Conservation (phyloP, 148 eudicot species). For the Beta vulgaris region DNA sequence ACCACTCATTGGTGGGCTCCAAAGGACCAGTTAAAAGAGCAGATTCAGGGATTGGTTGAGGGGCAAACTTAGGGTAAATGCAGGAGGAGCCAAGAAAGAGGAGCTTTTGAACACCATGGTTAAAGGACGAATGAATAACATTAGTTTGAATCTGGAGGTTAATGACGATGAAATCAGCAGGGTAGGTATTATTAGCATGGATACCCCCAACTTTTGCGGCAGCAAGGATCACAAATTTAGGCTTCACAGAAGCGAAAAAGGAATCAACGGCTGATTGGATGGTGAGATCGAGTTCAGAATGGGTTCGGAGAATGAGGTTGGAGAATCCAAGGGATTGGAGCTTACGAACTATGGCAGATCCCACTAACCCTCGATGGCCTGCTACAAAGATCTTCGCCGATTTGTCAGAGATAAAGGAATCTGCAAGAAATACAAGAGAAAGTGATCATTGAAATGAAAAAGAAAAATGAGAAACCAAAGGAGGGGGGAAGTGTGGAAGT, state of each 20-base stretch:
- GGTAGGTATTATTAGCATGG: slow-evolving; percentile 93
- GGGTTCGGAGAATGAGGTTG: slow-evolving; percentile 66
- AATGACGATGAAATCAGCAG: slow-evolving; percentile 83
- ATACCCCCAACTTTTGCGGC: slow-evolving; percentile 99
- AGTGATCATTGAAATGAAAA: not conserved
- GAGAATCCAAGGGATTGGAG: slow-evolving; percentile 55
- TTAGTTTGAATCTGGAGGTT: slow-evolving; percentile 94
- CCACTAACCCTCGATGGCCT: slow-evolving; percentile 94
- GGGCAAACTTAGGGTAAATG: slow-evolving; percentile 94
- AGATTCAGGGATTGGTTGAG: slow-evolving; percentile 82
- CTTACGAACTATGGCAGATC: slow-evolving; percentile 76
- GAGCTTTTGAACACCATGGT: slow-evolving; percentile 59
- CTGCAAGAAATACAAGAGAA: slow-evolving; percentile 14
- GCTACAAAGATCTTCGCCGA: slow-evolving; percentile 81
- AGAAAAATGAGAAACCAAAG: not conserved
- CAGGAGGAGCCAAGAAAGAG: slow-evolving; percentile 90
- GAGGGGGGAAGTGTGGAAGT: not conserved
- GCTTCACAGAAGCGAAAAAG: slow-evolving; percentile 74
- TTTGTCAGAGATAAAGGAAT: slow-evolving; percentile 45
- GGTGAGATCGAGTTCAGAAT: slow-evolving; percentile 89
- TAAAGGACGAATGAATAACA: slow-evolving; percentile 65
- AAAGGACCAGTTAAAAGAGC: slow-evolving; percentile 74
- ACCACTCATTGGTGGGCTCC: slow-evolving; percentile 97
- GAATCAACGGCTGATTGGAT: slow-evolving; percentile 63
- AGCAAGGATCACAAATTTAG: slow-evolving; percentile 78